phyloP scores from a whole-genome alignment of 2,329 filamentous ascomycete species.

The Stachybotrys chlorohalonatus region DNA sequence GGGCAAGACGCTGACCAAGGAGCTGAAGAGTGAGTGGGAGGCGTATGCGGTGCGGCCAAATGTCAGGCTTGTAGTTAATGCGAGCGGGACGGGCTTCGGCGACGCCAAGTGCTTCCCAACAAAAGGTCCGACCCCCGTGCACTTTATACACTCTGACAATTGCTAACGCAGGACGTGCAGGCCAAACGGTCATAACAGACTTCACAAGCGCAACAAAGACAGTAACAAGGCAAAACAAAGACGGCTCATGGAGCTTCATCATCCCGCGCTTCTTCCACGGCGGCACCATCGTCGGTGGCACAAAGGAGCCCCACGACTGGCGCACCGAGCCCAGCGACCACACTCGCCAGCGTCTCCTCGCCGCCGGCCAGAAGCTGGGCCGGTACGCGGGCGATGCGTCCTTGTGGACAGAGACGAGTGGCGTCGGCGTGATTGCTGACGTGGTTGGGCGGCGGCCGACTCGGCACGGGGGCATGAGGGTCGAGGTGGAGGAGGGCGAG shows the following conservation, averaged over 20 bases:
- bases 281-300: slow-evolving; percentile 58
- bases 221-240: slow-evolving; percentile 52
- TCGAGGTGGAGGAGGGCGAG: slow-evolving; percentile 12
- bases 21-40: slow-evolving; percentile 21
- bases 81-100: slow-evolving; percentile 23
- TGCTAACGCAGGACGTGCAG: slow-evolving; percentile 7
- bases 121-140: slow-evolving; percentile 12
- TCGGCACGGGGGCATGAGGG: slow-evolving; percentile 37
- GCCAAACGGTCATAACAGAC: slow-evolving; percentile 27
- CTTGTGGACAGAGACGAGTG: slow-evolving; percentile 2
- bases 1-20: slow-evolving; percentile 15
- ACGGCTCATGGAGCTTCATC: slow-evolving; percentile 54
- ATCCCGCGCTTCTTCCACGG: slow-evolving; percentile 53
- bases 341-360: slow-evolving; percentile 26
- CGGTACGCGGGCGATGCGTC: neutral
- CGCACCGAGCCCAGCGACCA: slow-evolving; percentile 36
- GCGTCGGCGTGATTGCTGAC: slow-evolving; percentile 33
- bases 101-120: slow-evolving; percentile 23
- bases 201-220: slow-evolving; percentile 22
- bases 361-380: neutral
- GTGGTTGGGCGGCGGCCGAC: slow-evolving; percentile 37
- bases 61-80: slow-evolving; percentile 20
- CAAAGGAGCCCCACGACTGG: slow-evolving; percentile 52
- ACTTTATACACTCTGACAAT: neutral
- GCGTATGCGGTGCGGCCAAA: slow-evolving; percentile 13